Base-by-base conservation (phyloP, 1,139 yeast species). In the Hyphopichia buzzinii region DNA sequence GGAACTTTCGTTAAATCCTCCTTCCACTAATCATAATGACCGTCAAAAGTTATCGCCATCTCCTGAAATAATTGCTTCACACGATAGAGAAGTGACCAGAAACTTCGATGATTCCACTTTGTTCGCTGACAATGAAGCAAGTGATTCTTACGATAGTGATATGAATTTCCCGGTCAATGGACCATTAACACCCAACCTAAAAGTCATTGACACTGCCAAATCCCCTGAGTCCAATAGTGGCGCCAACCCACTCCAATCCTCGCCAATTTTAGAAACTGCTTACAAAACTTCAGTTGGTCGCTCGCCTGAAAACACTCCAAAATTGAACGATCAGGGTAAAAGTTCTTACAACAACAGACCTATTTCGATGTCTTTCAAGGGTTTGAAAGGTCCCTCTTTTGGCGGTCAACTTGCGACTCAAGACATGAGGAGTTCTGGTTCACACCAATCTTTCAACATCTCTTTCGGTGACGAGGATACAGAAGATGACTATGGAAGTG, bases 341-440 rank as follows among this genome's bases (percentile, higher is more conserved):
- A 38, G 39, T 17, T 35, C 39, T 7, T 39, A 38, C 35, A 54
- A 53, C 21, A 53, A 57, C 32, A 64, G 87, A 42, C 86, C 86
- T 11, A 64, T 80, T 4, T 79, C 86, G 2, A 75, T 79, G 83
- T 80, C 88, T 1, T 81, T 80, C 57, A 73, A 74, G 46, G 88
- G 88, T 0, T 57, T 81, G 39, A 71, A 64, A 38, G 83, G 80
- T 0, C 82, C 87, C 1, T 65, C 77, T 1, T 75, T 79, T 46
- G 70, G 62, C 8, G 61, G 67, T 14, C 60, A 65, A 35, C 40
- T 66, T 15, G 52, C 56, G 4, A 53, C 49, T 30, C 64, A 55
- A 35, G 47, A 56, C 29, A 47, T 67, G 22, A 49, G 72, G 38
- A 56, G 52, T 30, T 59, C 65, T 17, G 71, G 60, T 21, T 67